phyloP scores from a whole-genome alignment of 1,284 basidiomycete genomes.

The Abortiporus biennis region DNA sequence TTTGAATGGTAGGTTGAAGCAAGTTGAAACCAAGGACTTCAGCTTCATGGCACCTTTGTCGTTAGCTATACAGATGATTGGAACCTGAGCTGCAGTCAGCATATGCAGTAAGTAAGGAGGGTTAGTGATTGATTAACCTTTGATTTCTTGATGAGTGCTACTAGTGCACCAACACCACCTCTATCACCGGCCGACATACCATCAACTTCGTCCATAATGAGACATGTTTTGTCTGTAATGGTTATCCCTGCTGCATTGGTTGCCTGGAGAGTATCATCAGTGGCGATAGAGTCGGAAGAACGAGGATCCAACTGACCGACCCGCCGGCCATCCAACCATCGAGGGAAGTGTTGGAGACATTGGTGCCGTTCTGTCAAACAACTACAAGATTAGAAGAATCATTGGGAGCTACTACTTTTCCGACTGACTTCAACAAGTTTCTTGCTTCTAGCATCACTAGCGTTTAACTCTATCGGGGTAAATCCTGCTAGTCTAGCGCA shows the following conservation, averaged over 20 bases:
- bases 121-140: constrained; percentile 41
- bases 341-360: constrained; percentile 82
- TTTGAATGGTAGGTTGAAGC: constrained; percentile 73
- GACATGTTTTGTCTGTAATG: constrained; percentile 76
- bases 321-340: constrained; percentile 81
- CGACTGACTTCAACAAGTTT: constrained; percentile 77
- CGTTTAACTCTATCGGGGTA: constrained; percentile 92
- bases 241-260: constrained; percentile 64
- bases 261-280: constrained; percentile 27
- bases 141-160: constrained; percentile 90
- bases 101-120: not conserved
- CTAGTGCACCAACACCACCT: constrained; percentile 92
- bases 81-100: too few species aligned
- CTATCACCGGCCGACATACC: constrained; percentile 98
- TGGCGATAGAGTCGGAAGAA: not conserved
- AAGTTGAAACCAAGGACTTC: constrained; percentile 76
- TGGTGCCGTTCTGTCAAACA: constrained; percentile 65
- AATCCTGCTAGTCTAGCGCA: constrained; percentile 87
- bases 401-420: not conserved
- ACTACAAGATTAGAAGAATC: not conserved
- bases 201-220: constrained; percentile 99
- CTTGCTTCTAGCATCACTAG: constrained; percentile 94
- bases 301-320: constrained; percentile 34
- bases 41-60: constrained; percentile 85
- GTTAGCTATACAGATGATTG: constrained; percentile 98